Base-by-base conservation (phyloP, 352 stramenopile species). In the Globisporangium uncinulatum region DNA sequence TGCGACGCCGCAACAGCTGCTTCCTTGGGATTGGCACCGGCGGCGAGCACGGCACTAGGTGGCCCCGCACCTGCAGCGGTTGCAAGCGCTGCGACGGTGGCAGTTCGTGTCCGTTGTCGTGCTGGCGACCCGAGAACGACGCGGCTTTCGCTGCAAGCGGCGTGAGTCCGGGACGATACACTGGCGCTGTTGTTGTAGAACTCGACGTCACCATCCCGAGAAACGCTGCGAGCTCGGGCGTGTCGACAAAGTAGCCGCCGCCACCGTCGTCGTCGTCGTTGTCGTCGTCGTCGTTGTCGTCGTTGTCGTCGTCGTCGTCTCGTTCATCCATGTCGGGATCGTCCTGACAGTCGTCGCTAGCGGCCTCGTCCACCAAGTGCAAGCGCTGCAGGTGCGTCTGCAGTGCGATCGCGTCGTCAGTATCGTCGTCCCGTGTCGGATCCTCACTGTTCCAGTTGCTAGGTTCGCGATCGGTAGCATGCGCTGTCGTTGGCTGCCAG, bases 11-110 rank as follows among this genome's bases (percentile, higher is more conserved):
- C 13, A 21, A 36, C 44, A 54, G 24, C 41, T 65, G 44, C 52
- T 66, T 47, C 15, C n/a, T 32, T 17, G 61, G 61, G 46, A 67
- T 67, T 24, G 61, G 61, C 39, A 67, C 57, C 6, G 61, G 61
- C 21, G 61, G 61, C 14, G 61, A 67, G 39, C 61, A 67, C n/a
- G 61, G 57, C 37, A 63, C 42, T 3, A 34, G 4, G 32, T 50
- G 36, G 17, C 56, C 46, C 6, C 41, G 46, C 15, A 53, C 36
- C 9, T 24, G 51, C 44, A 42, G 24, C 14, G 37, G 55, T 20
- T 44, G 46, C 14, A 21, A 29, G 20, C 36, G 45, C 8, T 43
- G 54, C 8, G 32, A 17, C 36, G 31, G 31, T 6, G 51, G 41
- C 15, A 42, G 20, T 34, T 59, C 44, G 8, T 57, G 41, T 6